Conservation (phyloP, 495 filamentous ascomycete species). For the Astrothelium macrocarpum region DNA sequence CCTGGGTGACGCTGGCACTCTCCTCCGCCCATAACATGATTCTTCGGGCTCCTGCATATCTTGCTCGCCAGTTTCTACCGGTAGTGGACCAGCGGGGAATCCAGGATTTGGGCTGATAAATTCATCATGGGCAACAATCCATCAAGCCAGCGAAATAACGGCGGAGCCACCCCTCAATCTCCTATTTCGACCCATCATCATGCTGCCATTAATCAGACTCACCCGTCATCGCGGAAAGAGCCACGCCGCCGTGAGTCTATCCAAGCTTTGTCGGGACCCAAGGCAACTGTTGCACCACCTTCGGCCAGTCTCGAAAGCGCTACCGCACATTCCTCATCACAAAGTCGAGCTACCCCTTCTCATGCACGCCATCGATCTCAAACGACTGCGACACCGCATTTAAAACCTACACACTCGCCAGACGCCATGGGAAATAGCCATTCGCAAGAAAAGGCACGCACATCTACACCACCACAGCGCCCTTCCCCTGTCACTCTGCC, state of each 20-base stretch:
- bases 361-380: slow-evolving; percentile 18
- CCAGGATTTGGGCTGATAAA: slow-evolving; percentile 5
- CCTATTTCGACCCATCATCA: slow-evolving; percentile 18
- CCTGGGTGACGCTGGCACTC: background rate
- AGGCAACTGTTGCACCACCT: slow-evolving; percentile 28
- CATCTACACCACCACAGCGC: slow-evolving; percentile 9
- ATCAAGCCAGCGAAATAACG: slow-evolving; percentile 10
- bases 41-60: background rate
- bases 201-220: slow-evolving; percentile 15
- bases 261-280: slow-evolving; percentile 22
- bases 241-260: slow-evolving; percentile 28
- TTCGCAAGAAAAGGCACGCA: slow-evolving; percentile 11
- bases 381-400: slow-evolving; percentile 16
- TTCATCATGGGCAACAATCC: slow-evolving; percentile 22
- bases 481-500: slow-evolving; percentile 14
- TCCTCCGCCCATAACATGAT: background rate
- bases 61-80: background rate
- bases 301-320: slow-evolving; percentile 25
- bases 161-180: slow-evolving; percentile 20
- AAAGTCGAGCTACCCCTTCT: slow-evolving; percentile 13
- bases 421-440: slow-evolving; percentile 20
- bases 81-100: background rate
- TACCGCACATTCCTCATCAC: slow-evolving; percentile 17
- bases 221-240: slow-evolving; percentile 17
- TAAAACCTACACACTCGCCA: slow-evolving; percentile 11